Percentiles rank a stretch among this genome's conserved stretches.
These are phyloP conservation scores for Quercus mongolica DNA, from an alignment of 306 rosid genomes.

Conservation along the genomic window DNA sequence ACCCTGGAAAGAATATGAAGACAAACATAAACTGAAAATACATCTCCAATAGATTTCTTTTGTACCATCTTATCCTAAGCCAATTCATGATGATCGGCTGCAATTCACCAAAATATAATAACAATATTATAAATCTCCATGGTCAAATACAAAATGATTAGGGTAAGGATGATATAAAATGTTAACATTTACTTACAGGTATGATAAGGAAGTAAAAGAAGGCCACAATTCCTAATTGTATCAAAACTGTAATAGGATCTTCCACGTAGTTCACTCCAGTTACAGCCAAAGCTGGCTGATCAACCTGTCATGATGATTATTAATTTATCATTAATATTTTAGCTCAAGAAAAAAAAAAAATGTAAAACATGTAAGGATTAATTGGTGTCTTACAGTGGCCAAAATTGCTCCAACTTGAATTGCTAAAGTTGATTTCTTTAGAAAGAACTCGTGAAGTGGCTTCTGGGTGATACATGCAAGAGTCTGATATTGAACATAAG, in stretches of 20 bases:
- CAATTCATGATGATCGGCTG: constrained; percentile 87
- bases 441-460: constrained; percentile 24
- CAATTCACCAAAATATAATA: constrained; percentile 20
- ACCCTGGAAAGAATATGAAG: constrained; percentile 92
- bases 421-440: constrained; percentile 52
- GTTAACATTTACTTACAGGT: constrained; percentile 55
- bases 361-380: background rate
- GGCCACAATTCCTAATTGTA: constrained; percentile 53
- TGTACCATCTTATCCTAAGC: constrained; percentile 87
- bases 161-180: background rate
- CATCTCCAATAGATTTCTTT: constrained; percentile 71
- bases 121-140: background rate
- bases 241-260: constrained; percentile 48
- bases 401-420: constrained; percentile 63
- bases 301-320: constrained; percentile 34
- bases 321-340: background rate
- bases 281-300: constrained; percentile 70
- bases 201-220: constrained; percentile 67
- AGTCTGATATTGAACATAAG: constrained; percentile 40
- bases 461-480: constrained; percentile 30
- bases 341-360: background rate
- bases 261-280: constrained; percentile 67
- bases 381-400: constrained; percentile 55
- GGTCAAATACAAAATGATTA: background rate
- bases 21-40: constrained; percentile 88